Conservation (phyloP, 331 rosid genomes). For the Rosa hybrid region DNA sequence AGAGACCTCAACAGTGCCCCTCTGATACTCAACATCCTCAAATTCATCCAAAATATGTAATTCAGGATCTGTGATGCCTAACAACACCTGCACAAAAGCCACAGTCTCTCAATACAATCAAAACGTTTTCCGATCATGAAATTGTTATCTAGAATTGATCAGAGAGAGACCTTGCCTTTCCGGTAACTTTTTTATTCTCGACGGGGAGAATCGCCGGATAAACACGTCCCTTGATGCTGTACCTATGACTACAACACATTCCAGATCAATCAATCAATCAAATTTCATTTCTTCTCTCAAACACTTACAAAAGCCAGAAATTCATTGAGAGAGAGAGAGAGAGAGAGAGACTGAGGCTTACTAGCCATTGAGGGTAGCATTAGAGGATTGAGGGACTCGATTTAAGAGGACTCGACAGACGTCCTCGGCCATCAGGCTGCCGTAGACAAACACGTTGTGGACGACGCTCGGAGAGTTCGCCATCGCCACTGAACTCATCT, state of each 20-base stretch:
- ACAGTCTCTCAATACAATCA: not conserved
- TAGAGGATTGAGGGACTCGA: constrained; percentile 61
- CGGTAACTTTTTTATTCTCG: constrained; percentile 46
- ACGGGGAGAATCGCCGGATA: constrained; percentile 92
- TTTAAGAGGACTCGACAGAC: constrained; percentile 63
- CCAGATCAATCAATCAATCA: not conserved
- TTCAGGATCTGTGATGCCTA: constrained; percentile 64
- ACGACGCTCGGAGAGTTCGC: constrained; percentile 23
- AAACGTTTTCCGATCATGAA: not conserved
- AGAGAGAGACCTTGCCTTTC: constrained; percentile 40
- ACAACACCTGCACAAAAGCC: constrained; percentile 56
- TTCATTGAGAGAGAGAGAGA: not conserved
- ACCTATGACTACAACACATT: constrained; percentile 58
- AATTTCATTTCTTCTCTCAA: not conserved
- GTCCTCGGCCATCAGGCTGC: constrained; percentile 81
- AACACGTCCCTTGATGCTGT: constrained; percentile 76
- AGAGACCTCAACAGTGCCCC: constrained; percentile 58
- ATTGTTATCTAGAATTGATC: not conserved
- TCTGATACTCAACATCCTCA: constrained; percentile 81
- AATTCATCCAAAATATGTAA: constrained; percentile 63
- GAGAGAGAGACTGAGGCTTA: constrained; percentile 29
- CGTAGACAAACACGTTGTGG: constrained; percentile 86
- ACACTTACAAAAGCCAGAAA: not conserved
- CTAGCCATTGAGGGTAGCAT: constrained; percentile 62
- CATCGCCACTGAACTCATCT: constrained; percentile 12